These are phyloP conservation scores for Talaromyces sp. DNA, from an alignment of 2,329 filamentous ascomycete genomes.

Conservation along the genomic window DNA sequence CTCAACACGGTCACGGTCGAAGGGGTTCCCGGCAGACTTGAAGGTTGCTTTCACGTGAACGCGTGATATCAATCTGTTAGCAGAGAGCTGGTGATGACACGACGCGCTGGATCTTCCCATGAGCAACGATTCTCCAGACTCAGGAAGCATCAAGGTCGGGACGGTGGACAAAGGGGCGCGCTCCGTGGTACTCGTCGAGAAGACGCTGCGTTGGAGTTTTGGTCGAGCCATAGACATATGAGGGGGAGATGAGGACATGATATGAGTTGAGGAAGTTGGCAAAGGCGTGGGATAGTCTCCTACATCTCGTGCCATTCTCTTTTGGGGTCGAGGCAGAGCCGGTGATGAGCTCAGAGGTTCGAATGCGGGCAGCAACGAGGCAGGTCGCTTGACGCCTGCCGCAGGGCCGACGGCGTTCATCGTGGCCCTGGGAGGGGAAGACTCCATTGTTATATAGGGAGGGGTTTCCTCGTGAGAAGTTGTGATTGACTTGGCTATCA, in stretches of 20 bases:
- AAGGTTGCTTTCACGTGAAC: constrained; percentile 89
- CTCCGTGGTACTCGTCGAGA: constrained; percentile 56
- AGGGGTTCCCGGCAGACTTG: constrained; percentile 63
- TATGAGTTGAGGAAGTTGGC: constrained; percentile 88
- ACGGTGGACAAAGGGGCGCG: constrained; percentile 79
- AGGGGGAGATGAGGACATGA: constrained; percentile 82
- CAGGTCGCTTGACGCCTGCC: constrained; percentile 46
- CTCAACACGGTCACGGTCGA: constrained; percentile 75
- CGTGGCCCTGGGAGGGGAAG: constrained; percentile 37
- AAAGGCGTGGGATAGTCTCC: constrained; percentile 80
- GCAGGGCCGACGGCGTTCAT: constrained; percentile 27
- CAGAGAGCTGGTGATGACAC: constrained; percentile 89
- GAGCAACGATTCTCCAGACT: constrained; percentile 73
- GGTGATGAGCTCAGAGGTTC: constrained; percentile 50
- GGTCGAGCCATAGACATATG: constrained; percentile 48
- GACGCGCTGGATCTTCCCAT: constrained; percentile 95
- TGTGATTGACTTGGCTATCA: neutral
- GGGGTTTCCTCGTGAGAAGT: neutral
- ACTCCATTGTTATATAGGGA: constrained; percentile 33
- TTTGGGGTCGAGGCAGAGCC: constrained; percentile 46
- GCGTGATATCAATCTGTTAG: constrained; percentile 87
- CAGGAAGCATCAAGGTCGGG: constrained; percentile 75
- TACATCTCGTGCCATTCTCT: constrained; percentile 46
- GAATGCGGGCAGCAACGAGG: constrained; percentile 49
- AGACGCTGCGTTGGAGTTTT: constrained; percentile 60